Evolutionary conservation across 2,329 filamentous ascomycete genomes (phyloP), one percentile per base, ranked within the genome.

Genomic region (Seiridium cupressi): DNA sequence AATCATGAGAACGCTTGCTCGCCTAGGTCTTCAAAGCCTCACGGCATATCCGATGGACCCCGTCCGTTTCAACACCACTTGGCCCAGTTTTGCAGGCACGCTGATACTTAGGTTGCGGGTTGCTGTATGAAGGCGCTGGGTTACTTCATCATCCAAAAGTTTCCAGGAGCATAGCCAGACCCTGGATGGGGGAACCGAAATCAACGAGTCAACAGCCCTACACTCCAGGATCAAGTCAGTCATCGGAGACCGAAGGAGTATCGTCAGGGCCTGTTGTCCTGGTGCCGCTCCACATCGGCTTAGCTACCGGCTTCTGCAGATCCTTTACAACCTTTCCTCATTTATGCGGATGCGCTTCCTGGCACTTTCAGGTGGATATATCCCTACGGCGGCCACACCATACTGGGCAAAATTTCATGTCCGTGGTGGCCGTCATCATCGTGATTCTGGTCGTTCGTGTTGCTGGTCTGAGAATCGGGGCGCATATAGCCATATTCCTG

Each of bases 381-480:
- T n/a, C 26, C 35, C n/a, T 13, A 18, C 32, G 0, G 10, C 36
- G 13, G 38, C 42, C 0, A 9, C 18, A 5, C 40, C 54, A 1
- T 49, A 13, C 44, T 26, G 47, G 47, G 3, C 44, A 18, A 36
- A 85, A 83, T 51, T 82, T 90, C 71, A 82, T 88, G 77, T 86
- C 87, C 7, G 70, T 88, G 11, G 67, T 86, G 1, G 87, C 83
- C 31, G 79, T 89, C 26, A 76, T 89, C 18, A 74, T 89, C 59
- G 74, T 79, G 13, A 89, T 85, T 1, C 66, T 89, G 9, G 76
- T 81, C 1, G 75, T 89, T 26, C 86, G 81, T 61, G 73, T 88
- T 35, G 77, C 80, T 5, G 85, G 80, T 0, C 74, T 90, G 3
- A 79, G 83, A 48, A 69, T 83, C 31, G 89, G 88, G 47, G 83